Percentiles rank a stretch among this genome's conserved stretches.
Conservation (phyloP, 2,329 filamentous ascomycete species). For the Colletotrichum sp. region DNA sequence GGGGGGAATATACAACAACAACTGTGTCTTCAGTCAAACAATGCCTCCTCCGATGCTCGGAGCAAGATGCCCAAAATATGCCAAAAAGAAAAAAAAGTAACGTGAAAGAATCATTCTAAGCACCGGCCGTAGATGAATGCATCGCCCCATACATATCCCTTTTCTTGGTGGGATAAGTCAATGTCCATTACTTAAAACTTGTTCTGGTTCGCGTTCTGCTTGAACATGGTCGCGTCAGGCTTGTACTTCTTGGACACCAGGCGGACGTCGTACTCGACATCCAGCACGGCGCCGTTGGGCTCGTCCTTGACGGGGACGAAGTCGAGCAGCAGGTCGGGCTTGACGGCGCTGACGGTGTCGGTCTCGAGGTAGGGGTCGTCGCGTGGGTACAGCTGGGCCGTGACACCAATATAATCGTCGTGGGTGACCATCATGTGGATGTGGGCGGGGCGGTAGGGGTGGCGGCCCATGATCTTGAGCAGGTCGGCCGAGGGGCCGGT, state of each 20-base stretch:
- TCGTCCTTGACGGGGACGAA: constrained; percentile 45
- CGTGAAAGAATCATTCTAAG: not conserved
- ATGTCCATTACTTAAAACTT: constrained; percentile 7
- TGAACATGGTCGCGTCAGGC: constrained; percentile 23
- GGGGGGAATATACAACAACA: not conserved
- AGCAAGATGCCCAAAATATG: not conserved
- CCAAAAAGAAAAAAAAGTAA: not conserved
- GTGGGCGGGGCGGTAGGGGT: constrained; percentile 27
- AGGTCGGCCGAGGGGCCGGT: constrained; percentile 42
- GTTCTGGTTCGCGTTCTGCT: constrained; percentile 24
- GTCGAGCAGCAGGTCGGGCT: constrained; percentile 44
- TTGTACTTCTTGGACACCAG: constrained; percentile 29
- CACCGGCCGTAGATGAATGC: not conserved
- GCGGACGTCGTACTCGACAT: constrained; percentile 34
- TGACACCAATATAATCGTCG: constrained; percentile 65
- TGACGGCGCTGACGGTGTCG: constrained; percentile 41
- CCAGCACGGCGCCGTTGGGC: constrained; percentile 30
- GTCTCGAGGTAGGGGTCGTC: constrained; percentile 57
- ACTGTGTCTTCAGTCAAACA: not conserved
- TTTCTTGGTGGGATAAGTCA: not conserved
- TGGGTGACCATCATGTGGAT: constrained; percentile 39
- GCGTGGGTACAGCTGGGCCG: constrained; percentile 71
- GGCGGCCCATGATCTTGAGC: constrained; percentile 26
- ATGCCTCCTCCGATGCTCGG: not conserved
- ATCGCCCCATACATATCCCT: not conserved